Conservation (phyloP, 192 early-diverging fungal genomes). For the Phycomyces blakesleeanus region DNA sequence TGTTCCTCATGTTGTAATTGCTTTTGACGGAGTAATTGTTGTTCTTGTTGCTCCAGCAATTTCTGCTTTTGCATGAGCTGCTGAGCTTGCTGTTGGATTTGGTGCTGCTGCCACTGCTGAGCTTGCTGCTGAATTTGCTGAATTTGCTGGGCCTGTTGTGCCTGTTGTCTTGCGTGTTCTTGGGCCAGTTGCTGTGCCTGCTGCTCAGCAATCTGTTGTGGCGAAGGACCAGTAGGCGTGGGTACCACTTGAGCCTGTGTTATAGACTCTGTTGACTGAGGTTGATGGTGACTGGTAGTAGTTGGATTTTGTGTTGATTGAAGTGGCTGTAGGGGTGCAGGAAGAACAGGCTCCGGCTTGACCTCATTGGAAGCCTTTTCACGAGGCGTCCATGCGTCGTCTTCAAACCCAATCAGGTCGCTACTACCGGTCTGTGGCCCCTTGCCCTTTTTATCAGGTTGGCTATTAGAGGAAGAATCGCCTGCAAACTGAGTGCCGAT, state of each 20-base stretch:
- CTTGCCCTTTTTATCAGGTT: constrained; percentile 1
- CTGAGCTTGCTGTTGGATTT: not conserved
- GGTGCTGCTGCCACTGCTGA: constrained; percentile 1
- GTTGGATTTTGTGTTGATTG: constrained; percentile 13
- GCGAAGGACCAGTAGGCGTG: not conserved
- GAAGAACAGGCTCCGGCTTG: not conserved
- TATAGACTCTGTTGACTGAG: not conserved
- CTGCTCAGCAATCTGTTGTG: constrained; percentile 1
- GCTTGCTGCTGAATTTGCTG: not conserved
- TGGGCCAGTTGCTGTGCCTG: constrained; percentile 3
- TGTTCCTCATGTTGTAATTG: constrained; percentile 3
- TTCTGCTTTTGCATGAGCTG: not conserved
- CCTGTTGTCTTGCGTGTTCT: constrained; percentile 18
- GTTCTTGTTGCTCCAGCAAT: constrained; percentile 8
- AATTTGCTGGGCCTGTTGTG: constrained; percentile 16
- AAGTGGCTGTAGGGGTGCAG: constrained; percentile 17
- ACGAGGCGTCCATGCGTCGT: constrained; percentile 53
- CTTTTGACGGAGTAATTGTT: not conserved
- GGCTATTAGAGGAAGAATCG: not conserved
- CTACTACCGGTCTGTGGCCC: constrained; percentile 24
- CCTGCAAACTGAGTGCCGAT: constrained; percentile 30
- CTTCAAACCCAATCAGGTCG: constrained; percentile 42
- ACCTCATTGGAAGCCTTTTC: constrained; percentile 20
- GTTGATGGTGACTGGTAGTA: constrained; percentile 1
- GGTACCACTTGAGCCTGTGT: not conserved